phyloP scores from a whole-genome alignment of 192 early-diverging fungal genomes.

The Physocladia obscura region DNA sequence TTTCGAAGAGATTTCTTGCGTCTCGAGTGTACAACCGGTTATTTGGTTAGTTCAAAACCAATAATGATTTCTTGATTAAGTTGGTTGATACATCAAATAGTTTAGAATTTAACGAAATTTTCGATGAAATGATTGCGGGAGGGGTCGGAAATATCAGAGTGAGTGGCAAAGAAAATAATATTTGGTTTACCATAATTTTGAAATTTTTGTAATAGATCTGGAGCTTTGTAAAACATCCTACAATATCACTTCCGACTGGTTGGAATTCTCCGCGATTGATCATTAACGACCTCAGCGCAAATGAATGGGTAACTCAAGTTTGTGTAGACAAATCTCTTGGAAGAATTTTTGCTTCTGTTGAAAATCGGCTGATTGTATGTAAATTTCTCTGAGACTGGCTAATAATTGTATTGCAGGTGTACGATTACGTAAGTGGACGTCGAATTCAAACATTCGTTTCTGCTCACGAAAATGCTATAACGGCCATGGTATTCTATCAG shows the following conservation, averaged over 20 bases:
- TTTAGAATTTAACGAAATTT: slow-evolving; percentile 44
- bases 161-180: background rate
- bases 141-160: slow-evolving; percentile 49
- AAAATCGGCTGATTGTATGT: slow-evolving; percentile 42
- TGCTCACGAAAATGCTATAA: slow-evolving; percentile 47
- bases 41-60: slow-evolving; percentile 36
- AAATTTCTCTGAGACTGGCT: background rate
- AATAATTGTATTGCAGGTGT: slow-evolving; percentile 37
- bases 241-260: slow-evolving; percentile 8
- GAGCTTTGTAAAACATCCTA: slow-evolving; percentile 32
- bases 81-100: slow-evolving; percentile 20
- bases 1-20: slow-evolving; percentile 40
- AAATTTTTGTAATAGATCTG: slow-evolving; percentile 32
- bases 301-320: slow-evolving; percentile 48
- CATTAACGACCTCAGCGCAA: slow-evolving; percentile 41
- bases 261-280: slow-evolving; percentile 37
- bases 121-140: slow-evolving; percentile 44
- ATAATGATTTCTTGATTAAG: background rate
- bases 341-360: slow-evolving; percentile 44
- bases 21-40: slow-evolving; percentile 47
- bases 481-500: slow-evolving; percentile 41
- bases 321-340: slow-evolving; percentile 24
- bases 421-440: slow-evolving; percentile 45
- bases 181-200: background rate
- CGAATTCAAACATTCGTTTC: slow-evolving; percentile 36